A percentile compares a stretch with the other conserved stretches of the same genome.
Evolutionary conservation across 2,329 filamentous ascomycete species (phyloP).

Genomic region (Cercospora sojina): DNA sequence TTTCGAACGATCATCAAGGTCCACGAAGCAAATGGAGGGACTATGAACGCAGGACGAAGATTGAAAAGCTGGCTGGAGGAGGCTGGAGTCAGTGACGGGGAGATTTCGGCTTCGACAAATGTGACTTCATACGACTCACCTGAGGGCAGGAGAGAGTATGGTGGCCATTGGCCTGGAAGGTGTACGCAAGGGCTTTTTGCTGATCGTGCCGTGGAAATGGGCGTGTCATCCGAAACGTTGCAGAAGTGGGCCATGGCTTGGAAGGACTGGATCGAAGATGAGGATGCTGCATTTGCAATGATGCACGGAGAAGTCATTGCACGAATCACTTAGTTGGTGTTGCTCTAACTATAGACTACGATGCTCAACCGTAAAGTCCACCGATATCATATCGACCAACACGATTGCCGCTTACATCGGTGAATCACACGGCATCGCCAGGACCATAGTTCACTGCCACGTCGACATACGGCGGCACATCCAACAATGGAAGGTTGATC

Average conservation of each 20-base stretch:
- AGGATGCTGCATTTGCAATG: conserved; percentile 25
- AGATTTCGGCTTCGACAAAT: conserved; percentile 13
- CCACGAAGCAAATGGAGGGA: conserved; percentile 20
- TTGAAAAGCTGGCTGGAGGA: conserved; percentile 18
- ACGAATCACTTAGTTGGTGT: neutral
- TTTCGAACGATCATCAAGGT: conserved; percentile 21
- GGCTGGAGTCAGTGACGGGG: conserved; percentile 12
- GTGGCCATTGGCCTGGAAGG: conserved; percentile 27
- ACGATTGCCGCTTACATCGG: conserved; percentile 18
- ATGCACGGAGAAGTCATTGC: conserved; percentile 26
- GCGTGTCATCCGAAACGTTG: conserved; percentile 16
- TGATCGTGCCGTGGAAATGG: conserved; percentile 23
- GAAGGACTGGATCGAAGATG: conserved; percentile 26
- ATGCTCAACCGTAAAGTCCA: conserved; percentile 6
- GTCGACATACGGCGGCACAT: conserved; percentile 23
- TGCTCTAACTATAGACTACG: neutral
- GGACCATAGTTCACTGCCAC: conserved; percentile 27
- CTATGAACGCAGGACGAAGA: conserved; percentile 21
- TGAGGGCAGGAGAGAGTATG: conserved; percentile 24
- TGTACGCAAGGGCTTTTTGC: conserved; percentile 27
- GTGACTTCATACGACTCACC: conserved; percentile 19
- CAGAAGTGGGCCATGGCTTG: conserved; percentile 26
- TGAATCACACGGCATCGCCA: conserved; percentile 25
- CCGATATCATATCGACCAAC: conserved; percentile 20
- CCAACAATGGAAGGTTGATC: conserved; percentile 12